Percentiles rank a stretch among this genome's conserved stretches.
Conservation (phyloP, 1,284 basidiomycete genomes). For the Pisolithus thermaeus region DNA sequence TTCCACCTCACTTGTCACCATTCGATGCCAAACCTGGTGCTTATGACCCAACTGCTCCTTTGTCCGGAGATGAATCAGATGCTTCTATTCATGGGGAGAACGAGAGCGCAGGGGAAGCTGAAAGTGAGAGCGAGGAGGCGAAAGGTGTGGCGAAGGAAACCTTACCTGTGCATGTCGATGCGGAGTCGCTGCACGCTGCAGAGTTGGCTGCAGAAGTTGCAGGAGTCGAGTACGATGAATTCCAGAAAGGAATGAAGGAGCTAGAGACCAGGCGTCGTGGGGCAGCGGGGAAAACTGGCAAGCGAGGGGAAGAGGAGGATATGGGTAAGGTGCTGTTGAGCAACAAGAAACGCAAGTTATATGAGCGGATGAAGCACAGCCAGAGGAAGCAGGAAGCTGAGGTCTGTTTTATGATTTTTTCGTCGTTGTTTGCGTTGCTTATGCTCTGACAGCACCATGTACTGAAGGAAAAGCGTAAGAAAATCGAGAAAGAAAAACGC, state of each 20-base stretch:
- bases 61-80: constrained; percentile 33
- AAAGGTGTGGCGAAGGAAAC: constrained; percentile 38
- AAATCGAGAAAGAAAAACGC: constrained; percentile 55
- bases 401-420: constrained; percentile 44
- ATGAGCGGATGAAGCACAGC: constrained; percentile 92
- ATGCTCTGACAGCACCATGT: constrained; percentile 43
- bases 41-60: constrained; percentile 59
- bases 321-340: constrained; percentile 99
- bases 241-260: constrained; percentile 77
- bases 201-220: constrained; percentile 92
- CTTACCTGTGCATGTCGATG: constrained; percentile 52
- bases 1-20: constrained; percentile 95
- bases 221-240: constrained; percentile 79
- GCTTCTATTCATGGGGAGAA: constrained; percentile 16
- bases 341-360: constrained; percentile 93
- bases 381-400: constrained; percentile 77
- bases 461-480: constrained; percentile 55
- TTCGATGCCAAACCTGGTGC: constrained; percentile 84
- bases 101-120: constrained; percentile 28
- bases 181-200: constrained; percentile 75
- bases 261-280: constrained; percentile 47
- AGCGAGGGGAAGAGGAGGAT: constrained; percentile 63
- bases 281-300: constrained; percentile 26
- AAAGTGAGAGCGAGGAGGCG: constrained; percentile 35
- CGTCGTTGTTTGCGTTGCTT: constrained; percentile 5